Percentiles rank a stretch among this genome's conserved stretches.
Evolutionary conservation across 2,329 filamentous ascomycete genomes (phyloP).

Genomic region (Phialocephala sp.): DNA sequence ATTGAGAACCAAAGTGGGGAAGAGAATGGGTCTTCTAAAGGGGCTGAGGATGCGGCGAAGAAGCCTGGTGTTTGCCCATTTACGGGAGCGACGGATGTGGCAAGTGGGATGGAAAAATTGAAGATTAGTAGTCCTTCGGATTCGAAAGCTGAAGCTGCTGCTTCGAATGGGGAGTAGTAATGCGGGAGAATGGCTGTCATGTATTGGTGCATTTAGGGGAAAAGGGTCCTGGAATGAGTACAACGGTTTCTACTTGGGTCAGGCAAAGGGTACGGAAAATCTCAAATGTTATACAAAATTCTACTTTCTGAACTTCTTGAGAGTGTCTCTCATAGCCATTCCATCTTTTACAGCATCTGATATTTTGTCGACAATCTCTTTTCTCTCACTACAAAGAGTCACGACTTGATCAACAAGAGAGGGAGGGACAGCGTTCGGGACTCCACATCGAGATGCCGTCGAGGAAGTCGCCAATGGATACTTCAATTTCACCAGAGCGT

Average conservation of each 20-base stretch:
- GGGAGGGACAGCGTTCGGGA: conserved; percentile 1
- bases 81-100: neutral
- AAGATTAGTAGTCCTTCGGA: neutral
- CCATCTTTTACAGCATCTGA: neutral
- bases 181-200: neutral
- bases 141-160: neutral
- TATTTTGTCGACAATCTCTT: neutral
- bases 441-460: conserved; percentile 35
- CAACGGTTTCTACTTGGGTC: neutral
- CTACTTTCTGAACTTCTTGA: conserved; percentile 3
- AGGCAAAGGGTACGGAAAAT: neutral
- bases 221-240: neutral
- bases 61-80: conserved; percentile 9
- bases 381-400: neutral
- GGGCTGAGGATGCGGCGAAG: neutral
- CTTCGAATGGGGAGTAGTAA: neutral
- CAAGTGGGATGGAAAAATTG: conserved; percentile 4
- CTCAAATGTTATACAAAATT: neutral
- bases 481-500: conserved; percentile 45
- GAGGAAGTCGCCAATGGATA: conserved; percentile 44
- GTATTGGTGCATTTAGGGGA: neutral
- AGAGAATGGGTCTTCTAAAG: conserved; percentile 1
- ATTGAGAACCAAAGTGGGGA: conserved; percentile 45
- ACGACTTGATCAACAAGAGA: neutral
- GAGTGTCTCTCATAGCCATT: neutral